Conservation (phyloP, 306 rosid genomes). For the Vigna angularis region DNA sequence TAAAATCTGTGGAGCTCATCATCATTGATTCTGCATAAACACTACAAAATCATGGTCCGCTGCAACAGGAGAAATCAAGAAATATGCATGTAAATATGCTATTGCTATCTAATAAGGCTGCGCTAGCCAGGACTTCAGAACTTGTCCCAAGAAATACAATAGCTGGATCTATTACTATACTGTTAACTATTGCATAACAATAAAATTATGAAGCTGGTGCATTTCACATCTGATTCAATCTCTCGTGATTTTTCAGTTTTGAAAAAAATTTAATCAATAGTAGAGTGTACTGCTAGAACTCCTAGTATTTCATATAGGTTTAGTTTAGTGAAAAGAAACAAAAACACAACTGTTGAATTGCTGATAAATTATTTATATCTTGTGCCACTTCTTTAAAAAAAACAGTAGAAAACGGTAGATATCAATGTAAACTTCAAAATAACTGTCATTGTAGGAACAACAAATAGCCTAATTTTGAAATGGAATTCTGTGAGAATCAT, state of each 20-base stretch:
- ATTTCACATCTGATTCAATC: neutral
- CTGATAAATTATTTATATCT: conserved; percentile 1
- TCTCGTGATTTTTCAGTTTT: neutral
- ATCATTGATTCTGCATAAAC: conserved; percentile 85
- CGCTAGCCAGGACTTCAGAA: conserved; percentile 43
- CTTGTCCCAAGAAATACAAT: conserved; percentile 27
- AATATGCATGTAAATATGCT: conserved; percentile 52
- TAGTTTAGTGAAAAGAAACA: conserved; percentile 17
- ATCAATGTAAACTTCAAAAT: conserved; percentile 12
- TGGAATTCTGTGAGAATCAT: conserved; percentile 31
- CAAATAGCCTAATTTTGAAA: conserved; percentile 29
- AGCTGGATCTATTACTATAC: conserved; percentile 10
- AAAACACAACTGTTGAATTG: neutral
- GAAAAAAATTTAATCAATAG: neutral
- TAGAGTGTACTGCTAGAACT: neutral
- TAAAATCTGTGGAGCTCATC: conserved; percentile 81
- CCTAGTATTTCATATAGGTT: conserved; percentile 10
- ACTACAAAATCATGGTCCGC: conserved; percentile 66
- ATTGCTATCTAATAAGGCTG: conserved; percentile 50
- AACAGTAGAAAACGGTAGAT: conserved; percentile 16
- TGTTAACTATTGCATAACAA: conserved; percentile 5
- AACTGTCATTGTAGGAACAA: conserved; percentile 31
- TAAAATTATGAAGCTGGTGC: conserved; percentile 17
- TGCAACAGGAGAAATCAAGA: conserved; percentile 65
- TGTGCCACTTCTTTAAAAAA: neutral